Evolutionary conservation across 345 rosid species (phyloP), one percentile per base, ranked within the genome.

Genomic region (Raphanus raphanistrum): DNA sequence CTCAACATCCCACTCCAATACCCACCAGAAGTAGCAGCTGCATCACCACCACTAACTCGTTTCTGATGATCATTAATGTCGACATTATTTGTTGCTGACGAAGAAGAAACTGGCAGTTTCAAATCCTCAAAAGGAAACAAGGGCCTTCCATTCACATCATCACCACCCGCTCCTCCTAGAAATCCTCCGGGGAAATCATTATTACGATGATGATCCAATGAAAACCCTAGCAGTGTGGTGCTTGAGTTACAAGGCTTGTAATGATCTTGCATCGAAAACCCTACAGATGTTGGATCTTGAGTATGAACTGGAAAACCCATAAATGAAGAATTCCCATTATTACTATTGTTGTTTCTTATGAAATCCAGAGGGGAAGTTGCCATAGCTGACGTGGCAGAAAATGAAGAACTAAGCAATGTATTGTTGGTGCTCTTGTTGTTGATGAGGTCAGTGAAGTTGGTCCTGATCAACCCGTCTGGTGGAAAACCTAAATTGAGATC

Each of bases 1-100:
- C 92, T 94, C 78, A 94, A 80, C 91, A 90, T 90, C 67, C 97
- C 97, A 82, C 89, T 88, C 98, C 98, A 94, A 76, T 88, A 94
- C 10, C 94, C 98, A 64, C 84, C 71, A 31, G 95, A 83, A 81
- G 83, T 70, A 45, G 82, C 16, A 16, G 80, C 72, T 63, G 63
- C 76, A 48, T 75, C 83, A 75, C 82, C 88, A 66, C 84, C 88
- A 58, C 81, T 82, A 61, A 79, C 90, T 65, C 78, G 82, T 65
- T 83, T 85, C 71, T 81, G 88, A 12, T 89, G 82, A 63, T 90
- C 85, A 70, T 68, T 74, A 25, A 79, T 73, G 60, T 72, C 80
- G 11, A 85, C 76, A 76, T 43, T 87, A 66, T 13, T 17, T 28
- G 79, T 26, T 26, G 58, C 11, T 25, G 76, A 65, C 48, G 83